Percentiles rank a stretch among this genome's conserved stretches.
These are phyloP conservation scores for Aureococcus anophagefferens DNA, from an alignment of 108 stramenopile species.

Conservation along the genomic window DNA sequence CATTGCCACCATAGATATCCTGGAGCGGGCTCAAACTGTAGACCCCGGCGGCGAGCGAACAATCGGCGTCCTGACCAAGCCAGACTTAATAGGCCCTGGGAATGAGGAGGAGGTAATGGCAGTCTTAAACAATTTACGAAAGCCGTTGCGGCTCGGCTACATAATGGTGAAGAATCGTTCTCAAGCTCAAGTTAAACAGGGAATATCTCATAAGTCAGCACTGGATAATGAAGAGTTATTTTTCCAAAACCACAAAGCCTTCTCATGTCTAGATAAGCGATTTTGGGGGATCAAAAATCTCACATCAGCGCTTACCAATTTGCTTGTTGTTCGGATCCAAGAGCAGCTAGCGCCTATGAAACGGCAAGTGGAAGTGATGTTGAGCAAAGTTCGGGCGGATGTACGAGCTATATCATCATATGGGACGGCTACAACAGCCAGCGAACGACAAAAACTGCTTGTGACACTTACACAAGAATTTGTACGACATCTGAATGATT, in stretches of 20 bases:
- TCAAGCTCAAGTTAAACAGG: slow-evolving; percentile 26
- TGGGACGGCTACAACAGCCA: slow-evolving; percentile 2
- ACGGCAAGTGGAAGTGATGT: not conserved
- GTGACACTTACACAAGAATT: slow-evolving; percentile 28
- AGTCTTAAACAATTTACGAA: slow-evolving; percentile 27
- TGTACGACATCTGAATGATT: slow-evolving; percentile 20
- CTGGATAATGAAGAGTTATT: slow-evolving; percentile 12
- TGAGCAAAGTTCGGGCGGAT: not conserved
- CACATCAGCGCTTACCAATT: slow-evolving; percentile 15
- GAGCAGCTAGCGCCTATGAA: slow-evolving; percentile 24
- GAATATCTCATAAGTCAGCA: slow-evolving; percentile 19
- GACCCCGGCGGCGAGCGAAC: slow-evolving; percentile 62
- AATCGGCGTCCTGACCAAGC: slow-evolving; percentile 77
- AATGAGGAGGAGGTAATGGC: slow-evolving; percentile 21
- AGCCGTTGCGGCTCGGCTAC: slow-evolving; percentile 40
- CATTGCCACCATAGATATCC: slow-evolving; percentile 69
- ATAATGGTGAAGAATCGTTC: slow-evolving; percentile 35
- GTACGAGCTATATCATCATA: not conserved
- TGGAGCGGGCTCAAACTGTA: slow-evolving; percentile 48
- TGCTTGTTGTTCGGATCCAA: slow-evolving; percentile 27
- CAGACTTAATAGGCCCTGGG: slow-evolving; percentile 60
- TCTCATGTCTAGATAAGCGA: slow-evolving; percentile 4
- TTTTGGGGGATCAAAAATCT: slow-evolving; percentile 23
- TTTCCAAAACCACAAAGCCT: slow-evolving; percentile 26
- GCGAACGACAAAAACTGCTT: slow-evolving; percentile 22